A percentile compares a stretch with the other conserved stretches of the same genome.
phyloP scores from a whole-genome alignment of 768 basidiomycete genomes.

The Multifurca ochricompacta region DNA sequence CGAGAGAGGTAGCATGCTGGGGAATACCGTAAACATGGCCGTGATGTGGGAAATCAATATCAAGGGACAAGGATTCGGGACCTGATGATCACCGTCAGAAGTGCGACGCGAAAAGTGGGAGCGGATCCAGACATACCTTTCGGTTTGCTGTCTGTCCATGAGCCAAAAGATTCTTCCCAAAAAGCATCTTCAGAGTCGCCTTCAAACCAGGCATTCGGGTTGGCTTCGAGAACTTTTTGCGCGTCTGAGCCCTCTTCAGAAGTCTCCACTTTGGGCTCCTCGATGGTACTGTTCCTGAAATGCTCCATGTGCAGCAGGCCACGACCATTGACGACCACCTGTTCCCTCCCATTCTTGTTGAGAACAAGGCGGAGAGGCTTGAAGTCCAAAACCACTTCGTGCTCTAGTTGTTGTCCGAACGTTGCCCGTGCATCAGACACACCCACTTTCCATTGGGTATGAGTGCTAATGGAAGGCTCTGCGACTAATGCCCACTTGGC shows the following conservation, averaged over 20 bases:
- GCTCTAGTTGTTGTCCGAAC: slow-evolving; percentile 56
- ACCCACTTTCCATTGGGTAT: slow-evolving; percentile 56
- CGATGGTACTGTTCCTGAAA: slow-evolving; percentile 62
- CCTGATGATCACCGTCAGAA: slow-evolving; percentile 40
- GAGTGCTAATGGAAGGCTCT: slow-evolving; percentile 57
- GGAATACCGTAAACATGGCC: slow-evolving; percentile 93
- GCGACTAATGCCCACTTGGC: slow-evolving; percentile 79
- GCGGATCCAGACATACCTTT: slow-evolving; percentile 53
- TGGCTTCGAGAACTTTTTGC: slow-evolving; percentile 48
- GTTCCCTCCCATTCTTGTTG: slow-evolving; percentile 64
- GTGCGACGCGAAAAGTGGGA: neutral
- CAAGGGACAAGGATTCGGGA: slow-evolving; percentile 88
- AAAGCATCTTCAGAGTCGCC: slow-evolving; percentile 74
- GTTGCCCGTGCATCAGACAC: slow-evolving; percentile 55
- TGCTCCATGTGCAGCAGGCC: slow-evolving; percentile 98
- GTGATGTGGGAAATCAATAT: slow-evolving; percentile 89
- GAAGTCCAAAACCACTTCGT: slow-evolving; percentile 64
- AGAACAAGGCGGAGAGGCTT: slow-evolving; percentile 71
- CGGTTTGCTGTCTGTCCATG: slow-evolving; percentile 91
- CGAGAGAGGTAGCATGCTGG: slow-evolving; percentile 87
- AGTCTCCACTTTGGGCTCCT: slow-evolving; percentile 40
- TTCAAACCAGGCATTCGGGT: slow-evolving; percentile 75
- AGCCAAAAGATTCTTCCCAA: slow-evolving; percentile 84
- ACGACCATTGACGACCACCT: slow-evolving; percentile 83
- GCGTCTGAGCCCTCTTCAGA: slow-evolving; percentile 33